A percentile compares a stretch with the other conserved stretches of the same genome.
Evolutionary conservation across 345 rosid genomes (phyloP).

Genomic region (Brassica napus): Da-Ae NC_063436.1:10046001-10046500

Average conservation of each 20-base stretch:
- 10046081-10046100: neutral
- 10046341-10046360: neutral
- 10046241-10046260: constrained; percentile 60
- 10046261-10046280: constrained; percentile 75
- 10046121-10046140: constrained; percentile 92
- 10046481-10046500: neutral
- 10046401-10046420: neutral
- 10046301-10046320: constrained; percentile 64
- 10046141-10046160: constrained; percentile 88
- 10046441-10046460: neutral
- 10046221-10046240: constrained; percentile 58
- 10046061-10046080: neutral
- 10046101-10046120: constrained; percentile 45
- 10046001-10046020: constrained; percentile 88
- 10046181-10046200: constrained; percentile 71
- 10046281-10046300: constrained; percentile 71
- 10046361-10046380: neutral
- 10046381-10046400: neutral
- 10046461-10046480: neutral
- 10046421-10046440: neutral
- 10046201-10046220: constrained; percentile 76
- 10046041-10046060: neutral
- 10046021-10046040: constrained; percentile 73
- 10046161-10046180: constrained; percentile 84
- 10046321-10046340: neutral